A percentile compares a stretch with the other conserved stretches of the same genome.
These are phyloP conservation scores for Arachis hypogaea DNA, from an alignment of 306 rosid species.

Conservation along the genomic window DNA sequence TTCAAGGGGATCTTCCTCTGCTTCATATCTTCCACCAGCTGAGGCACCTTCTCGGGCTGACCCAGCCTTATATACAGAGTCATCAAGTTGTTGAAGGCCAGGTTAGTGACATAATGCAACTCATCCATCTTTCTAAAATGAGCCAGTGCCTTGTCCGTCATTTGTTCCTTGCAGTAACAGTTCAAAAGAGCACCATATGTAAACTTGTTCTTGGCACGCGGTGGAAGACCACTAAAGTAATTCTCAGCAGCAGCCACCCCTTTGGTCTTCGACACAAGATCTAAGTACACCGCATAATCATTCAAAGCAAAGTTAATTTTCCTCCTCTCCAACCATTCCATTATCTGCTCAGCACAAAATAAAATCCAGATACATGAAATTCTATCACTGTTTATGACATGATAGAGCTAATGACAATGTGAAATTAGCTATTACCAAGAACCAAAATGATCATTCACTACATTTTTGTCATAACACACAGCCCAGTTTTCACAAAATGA, in stretches of 20 bases:
- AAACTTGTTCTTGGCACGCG: conserved; percentile 52
- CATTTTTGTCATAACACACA: neutral
- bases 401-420: neutral
- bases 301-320: conserved; percentile 49
- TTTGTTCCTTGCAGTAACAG: conserved; percentile 67
- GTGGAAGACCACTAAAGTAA: conserved; percentile 52
- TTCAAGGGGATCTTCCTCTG: conserved; percentile 52
- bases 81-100: conserved; percentile 71
- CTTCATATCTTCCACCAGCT: conserved; percentile 58
- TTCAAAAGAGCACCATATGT: conserved; percentile 76
- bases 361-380: neutral
- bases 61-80: conserved; percentile 62
- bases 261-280: conserved; percentile 65
- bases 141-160: conserved; percentile 66
- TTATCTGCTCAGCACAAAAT: conserved; percentile 53
- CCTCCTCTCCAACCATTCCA: conserved; percentile 87
- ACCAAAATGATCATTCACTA: too few relatives aligned
- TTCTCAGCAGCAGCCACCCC: conserved; percentile 75
- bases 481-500: neutral
- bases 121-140: conserved; percentile 59
- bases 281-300: conserved; percentile 66
- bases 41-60: conserved; percentile 60
- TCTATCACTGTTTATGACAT: neutral
- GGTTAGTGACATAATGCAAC: conserved; percentile 44
- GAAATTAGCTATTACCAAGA: too few relatives aligned